phyloP scores from a whole-genome alignment of 305 asterid species.

The Nicotiana rustica region DNA sequence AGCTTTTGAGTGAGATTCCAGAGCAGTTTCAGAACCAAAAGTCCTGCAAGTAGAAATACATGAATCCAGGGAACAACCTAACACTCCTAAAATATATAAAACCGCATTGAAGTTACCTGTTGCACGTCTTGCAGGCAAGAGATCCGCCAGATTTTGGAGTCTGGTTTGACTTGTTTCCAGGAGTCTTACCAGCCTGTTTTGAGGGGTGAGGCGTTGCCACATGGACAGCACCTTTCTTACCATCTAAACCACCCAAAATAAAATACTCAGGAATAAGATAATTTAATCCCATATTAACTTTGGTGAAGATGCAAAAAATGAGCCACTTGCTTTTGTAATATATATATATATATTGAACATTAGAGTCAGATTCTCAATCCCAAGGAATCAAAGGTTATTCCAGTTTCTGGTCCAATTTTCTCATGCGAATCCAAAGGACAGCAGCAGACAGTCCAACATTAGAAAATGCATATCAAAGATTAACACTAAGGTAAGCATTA shows the following conservation, averaged over 20 bases:
- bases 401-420: slow-evolving; percentile 1
- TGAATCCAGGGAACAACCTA: slow-evolving; percentile 8
- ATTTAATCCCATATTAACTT: not conserved
- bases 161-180: slow-evolving; percentile 66
- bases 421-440: not conserved
- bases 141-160: slow-evolving; percentile 70
- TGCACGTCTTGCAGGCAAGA: slow-evolving; percentile 68
- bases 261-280: not conserved
- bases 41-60: slow-evolving; percentile 48
- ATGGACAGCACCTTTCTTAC: slow-evolving; percentile 71
- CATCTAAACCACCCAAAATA: slow-evolving; percentile 49
- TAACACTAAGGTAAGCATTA: not conserved
- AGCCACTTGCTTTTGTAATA: not conserved
- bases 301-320: not conserved
- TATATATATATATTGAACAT: too few species aligned
- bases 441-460: not conserved
- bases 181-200: slow-evolving; percentile 65
- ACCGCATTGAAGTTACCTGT: slow-evolving; percentile 46
- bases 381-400: not conserved
- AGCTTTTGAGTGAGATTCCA: slow-evolving; percentile 70
- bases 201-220: slow-evolving; percentile 85
- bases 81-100: slow-evolving; percentile 18
- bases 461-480: not conserved
- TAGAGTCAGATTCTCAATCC: not conserved
- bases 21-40: slow-evolving; percentile 59